phyloP scores from a whole-genome alignment of 192 early-diverging fungal genomes.

The Coemansia sp. region DNA sequence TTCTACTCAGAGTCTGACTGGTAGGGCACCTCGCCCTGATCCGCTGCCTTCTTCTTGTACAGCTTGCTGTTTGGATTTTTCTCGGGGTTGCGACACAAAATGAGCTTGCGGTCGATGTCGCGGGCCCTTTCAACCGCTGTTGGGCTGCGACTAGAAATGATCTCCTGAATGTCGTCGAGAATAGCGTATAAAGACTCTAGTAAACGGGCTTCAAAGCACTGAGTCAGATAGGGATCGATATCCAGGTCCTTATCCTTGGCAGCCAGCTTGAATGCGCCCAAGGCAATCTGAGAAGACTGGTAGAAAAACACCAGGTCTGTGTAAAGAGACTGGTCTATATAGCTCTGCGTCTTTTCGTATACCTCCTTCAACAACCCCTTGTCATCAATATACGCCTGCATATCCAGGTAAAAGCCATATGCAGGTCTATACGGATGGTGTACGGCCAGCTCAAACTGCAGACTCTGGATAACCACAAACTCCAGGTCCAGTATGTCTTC shows the following conservation, averaged over 20 bases:
- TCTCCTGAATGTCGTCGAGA: constrained; percentile 56
- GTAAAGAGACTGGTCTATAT: constrained; percentile 62
- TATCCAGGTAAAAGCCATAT: constrained; percentile 73
- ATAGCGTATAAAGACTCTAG: constrained; percentile 52
- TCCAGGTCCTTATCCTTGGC: constrained; percentile 58
- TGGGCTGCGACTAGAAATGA: constrained; percentile 39
- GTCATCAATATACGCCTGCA: constrained; percentile 56
- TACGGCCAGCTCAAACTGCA: constrained; percentile 72
- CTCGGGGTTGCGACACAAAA: constrained; percentile 70
- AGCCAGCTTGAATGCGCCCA: constrained; percentile 66
- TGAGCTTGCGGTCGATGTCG: constrained; percentile 64
- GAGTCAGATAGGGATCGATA: constrained; percentile 55
- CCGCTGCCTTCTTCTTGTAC: constrained; percentile 51
- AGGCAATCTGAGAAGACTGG: constrained; percentile 74
- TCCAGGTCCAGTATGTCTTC: constrained; percentile 64
- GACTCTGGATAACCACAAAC: constrained; percentile 67
- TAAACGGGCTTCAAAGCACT: constrained; percentile 45
- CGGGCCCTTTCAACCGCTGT: constrained; percentile 56
- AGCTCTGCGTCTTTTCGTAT: constrained; percentile 57
- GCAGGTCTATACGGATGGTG: constrained; percentile 72
- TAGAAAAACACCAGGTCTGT: constrained; percentile 76
- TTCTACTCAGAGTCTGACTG: constrained; percentile 45
- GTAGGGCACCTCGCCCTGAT: constrained; percentile 37
- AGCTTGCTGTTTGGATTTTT: constrained; percentile 68
- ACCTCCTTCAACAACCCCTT: constrained; percentile 32